Evolutionary conservation across 2,329 filamentous ascomycete species (phyloP), one percentile per base, ranked within the genome.

Genomic region (Ophiostoma sp.): DNA sequence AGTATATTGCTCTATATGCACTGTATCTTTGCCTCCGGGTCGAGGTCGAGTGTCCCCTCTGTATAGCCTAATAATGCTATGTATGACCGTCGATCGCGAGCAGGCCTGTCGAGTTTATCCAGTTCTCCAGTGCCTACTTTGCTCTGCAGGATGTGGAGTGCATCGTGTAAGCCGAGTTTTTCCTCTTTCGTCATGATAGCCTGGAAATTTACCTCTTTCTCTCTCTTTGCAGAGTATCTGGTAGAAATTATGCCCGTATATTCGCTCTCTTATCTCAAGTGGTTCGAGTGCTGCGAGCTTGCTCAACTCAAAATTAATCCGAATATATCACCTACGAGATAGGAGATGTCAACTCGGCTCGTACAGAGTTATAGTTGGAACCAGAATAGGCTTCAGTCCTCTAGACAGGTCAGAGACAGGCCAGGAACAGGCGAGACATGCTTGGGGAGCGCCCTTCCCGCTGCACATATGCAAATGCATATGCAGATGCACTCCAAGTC

Each of bases 91-190:
- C 15, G 17, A 48, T 17, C 17, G 15, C 17, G 5, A 20, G 41
- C 41, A 48, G 17, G 17, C 4, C 15, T n/a, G 52, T 23, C 52
- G 52, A 54, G 52, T 54, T 54, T 23, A 54, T 11, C 23, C 41
- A 48, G 41, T 48, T 44, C 39, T 44, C 39, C 39, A 44, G 41
- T 44, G 41, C 41, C 17, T 15, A 4, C 48, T 54, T 7, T 54
- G 2, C 6, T 15, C 44, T 48, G 15, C 20, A 48, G 44, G 44
- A 39, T 39, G 44, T 57, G 52, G 52, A 57, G 52, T 27, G n/a
- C 23, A 27, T 57, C 52, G 52, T 57, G 52, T 57, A 57, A 44
- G 66, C 15, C 20, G 39, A 66, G 44, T 66, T 57, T 31, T 57
- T 57, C 52, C 52, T 57, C 23, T 57, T 57, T 57, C 52, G 44